Conservation (phyloP, 2,329 filamentous ascomycete genomes). For the Colletotrichum chlorophyti region DNA sequence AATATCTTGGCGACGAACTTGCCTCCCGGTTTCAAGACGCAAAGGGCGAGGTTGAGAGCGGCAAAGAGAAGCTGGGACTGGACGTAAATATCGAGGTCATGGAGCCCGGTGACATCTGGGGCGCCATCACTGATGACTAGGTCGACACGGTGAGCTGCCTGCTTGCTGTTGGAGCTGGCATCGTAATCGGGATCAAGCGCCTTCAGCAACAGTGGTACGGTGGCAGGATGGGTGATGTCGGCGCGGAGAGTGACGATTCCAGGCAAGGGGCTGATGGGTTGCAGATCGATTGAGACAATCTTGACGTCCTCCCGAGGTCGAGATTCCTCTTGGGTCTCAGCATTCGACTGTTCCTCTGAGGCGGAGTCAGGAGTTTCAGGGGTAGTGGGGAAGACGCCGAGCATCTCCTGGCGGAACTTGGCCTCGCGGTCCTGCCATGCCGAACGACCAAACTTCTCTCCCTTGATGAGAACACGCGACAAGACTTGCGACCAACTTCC, state of each 20-base stretch:
- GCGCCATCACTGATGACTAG: constrained; percentile 95
- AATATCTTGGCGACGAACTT: constrained; percentile 99
- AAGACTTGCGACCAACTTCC: constrained; percentile 98
- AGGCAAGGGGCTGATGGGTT: constrained; percentile 92
- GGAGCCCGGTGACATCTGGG: constrained; percentile 93
- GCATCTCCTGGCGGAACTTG: constrained; percentile 66
- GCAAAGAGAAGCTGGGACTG: constrained; percentile 95
- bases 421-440: constrained; percentile 88
- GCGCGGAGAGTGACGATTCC: constrained; percentile 92
- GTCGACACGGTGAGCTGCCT: constrained; percentile 81
- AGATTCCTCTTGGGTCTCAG: constrained; percentile 36
- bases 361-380: not conserved
- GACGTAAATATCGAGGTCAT: constrained; percentile 98
- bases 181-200: constrained; percentile 80
- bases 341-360: not conserved
- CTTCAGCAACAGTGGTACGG: constrained; percentile 84
- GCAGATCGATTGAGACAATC: constrained; percentile 94
- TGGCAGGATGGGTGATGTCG: constrained; percentile 97
- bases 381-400: constrained; percentile 52
- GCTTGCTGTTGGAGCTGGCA: constrained; percentile 46
- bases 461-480: constrained; percentile 90
- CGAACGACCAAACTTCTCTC: constrained; percentile 84
- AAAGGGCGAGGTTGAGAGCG: constrained; percentile 90
- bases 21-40: constrained; percentile 89
- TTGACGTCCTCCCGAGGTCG: constrained; percentile 75